Evolutionary conservation across 129 eudicot species (phyloP), one percentile per base, ranked within the genome.

Genomic region (Pittosporum tobira): DNA sequence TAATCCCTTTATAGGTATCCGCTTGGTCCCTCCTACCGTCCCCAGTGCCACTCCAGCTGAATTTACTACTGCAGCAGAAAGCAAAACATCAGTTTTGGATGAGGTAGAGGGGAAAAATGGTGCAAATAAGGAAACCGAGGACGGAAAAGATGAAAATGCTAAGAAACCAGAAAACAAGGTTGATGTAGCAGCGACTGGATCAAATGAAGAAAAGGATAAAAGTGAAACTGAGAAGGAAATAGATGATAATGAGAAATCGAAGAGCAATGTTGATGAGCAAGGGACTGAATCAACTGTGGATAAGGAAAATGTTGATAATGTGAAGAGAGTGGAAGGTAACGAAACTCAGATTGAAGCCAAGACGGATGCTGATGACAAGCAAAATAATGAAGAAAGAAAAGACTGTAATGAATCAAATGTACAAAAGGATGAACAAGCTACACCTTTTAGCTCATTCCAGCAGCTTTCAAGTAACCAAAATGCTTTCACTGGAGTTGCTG

Each of bases 391-490:
- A 28, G 75, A 25, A 21, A 61, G 64, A 29, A 66, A 58, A 28
- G 71, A 64, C 28, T 18, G 53, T 30, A 63, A 58, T 19, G 66
- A 66, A 58, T 72, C 18, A 45, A 61, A 61, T 57, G 58, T 46
- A 22, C 71, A 64, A 36, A 76, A 65, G 63, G 70, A 65, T 47
- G 54, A 60, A 24, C 83, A 63, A 37, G 50, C 79, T 24, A 67
- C 79, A 43, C 45, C 96, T 2, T 75, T 86, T 6, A 83, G 77
- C 74, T 87, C 98, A 0, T 91, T 91, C 61, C 85, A 68, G 40
- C 98, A 87, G 71, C 94, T 86, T 53, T 91, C 98, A 2, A 91
- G 88, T 61, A 72, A 79, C 71, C 89, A 81, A 74, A 91, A 86
- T 48, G 98, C 98, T 9, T 91, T 91, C 65, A 83, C 98, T 1